Conservation (phyloP, 768 basidiomycete genomes). For the Sarcodon aspratus region DNA sequence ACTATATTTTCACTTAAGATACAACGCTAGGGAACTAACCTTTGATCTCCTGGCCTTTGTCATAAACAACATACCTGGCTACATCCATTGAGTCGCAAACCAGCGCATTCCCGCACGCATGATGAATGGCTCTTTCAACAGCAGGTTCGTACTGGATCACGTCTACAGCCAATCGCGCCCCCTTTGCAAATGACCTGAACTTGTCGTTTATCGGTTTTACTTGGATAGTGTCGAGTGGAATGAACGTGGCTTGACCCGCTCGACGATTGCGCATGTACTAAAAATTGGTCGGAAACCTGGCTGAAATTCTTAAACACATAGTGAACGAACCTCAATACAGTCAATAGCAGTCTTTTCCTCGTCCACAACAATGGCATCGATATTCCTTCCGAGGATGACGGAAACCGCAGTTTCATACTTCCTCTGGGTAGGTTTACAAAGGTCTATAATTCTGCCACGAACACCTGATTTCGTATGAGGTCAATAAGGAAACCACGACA, state of each 20-base stretch:
- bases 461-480: constrained; percentile 45
- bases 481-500: neutral
- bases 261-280: constrained; percentile 94
- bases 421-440: constrained; percentile 87
- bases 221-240: constrained; percentile 96
- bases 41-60: constrained; percentile 94
- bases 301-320: neutral
- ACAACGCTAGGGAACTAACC: constrained; percentile 33
- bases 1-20: neutral
- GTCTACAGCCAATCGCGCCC: constrained; percentile 49
- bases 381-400: constrained; percentile 86
- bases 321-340: constrained; percentile 72
- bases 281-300: neutral
- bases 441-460: constrained; percentile 82
- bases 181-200: constrained; percentile 82
- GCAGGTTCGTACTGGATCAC: constrained; percentile 54
- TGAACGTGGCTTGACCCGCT: constrained; percentile 92
- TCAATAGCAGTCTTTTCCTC: constrained; percentile 96
- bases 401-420: constrained; percentile 91
- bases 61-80: constrained; percentile 83
- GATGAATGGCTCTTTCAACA: constrained; percentile 91
- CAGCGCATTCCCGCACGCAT: constrained; percentile 90
- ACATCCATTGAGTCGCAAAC: constrained; percentile 96
- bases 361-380: constrained; percentile 93
- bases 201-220: constrained; percentile 92